These are phyloP conservation scores for Trichoderma citrinoviride DNA, from an alignment of 2,329 filamentous ascomycete species.

Conservation along the genomic window DNA sequence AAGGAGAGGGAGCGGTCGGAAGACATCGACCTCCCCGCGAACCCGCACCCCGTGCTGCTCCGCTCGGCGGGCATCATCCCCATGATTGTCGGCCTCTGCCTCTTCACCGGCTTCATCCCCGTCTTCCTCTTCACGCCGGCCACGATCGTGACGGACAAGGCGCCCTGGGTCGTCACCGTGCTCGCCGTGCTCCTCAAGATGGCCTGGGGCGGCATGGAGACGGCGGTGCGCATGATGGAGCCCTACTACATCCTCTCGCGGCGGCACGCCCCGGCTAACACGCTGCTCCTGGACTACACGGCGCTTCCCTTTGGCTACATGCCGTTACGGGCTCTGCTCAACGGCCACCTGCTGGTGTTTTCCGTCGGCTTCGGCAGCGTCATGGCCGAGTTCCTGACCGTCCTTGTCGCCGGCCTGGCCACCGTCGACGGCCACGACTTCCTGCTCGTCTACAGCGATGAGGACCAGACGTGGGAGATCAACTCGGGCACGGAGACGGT, in stretches of 20 bases:
- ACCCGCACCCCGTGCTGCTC: slow-evolving; percentile 69
- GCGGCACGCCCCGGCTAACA: slow-evolving; percentile 62
- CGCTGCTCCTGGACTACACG: slow-evolving; percentile 70
- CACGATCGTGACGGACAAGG: slow-evolving; percentile 55
- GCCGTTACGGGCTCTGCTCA: slow-evolving; percentile 59
- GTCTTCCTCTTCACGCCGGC: slow-evolving; percentile 59
- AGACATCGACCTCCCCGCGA: slow-evolving; percentile 51
- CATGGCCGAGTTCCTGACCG: slow-evolving; percentile 69
- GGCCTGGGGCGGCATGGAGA: slow-evolving; percentile 66
- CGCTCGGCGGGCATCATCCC: slow-evolving; percentile 58
- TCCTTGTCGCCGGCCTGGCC: slow-evolving; percentile 64
- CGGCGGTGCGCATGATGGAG: slow-evolving; percentile 68
- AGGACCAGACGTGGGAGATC: slow-evolving; percentile 30
- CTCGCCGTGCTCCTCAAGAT: slow-evolving; percentile 66
- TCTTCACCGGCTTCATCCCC: slow-evolving; percentile 59
- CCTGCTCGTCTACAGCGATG: slow-evolving; percentile 33
- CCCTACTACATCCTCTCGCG: slow-evolving; percentile 69
- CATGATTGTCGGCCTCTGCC: slow-evolving; percentile 56
- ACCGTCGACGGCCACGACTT: slow-evolving; percentile 64
- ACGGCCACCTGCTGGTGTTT: slow-evolving; percentile 63
- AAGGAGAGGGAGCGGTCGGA: slow-evolving; percentile 47
- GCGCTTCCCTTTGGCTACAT: slow-evolving; percentile 67
- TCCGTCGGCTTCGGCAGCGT: slow-evolving; percentile 69
- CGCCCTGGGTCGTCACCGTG: slow-evolving; percentile 64
- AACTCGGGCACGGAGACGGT: slow-evolving; percentile 59